A percentile compares a stretch with the other conserved stretches of the same genome.
Evolutionary conservation across 1,284 basidiomycete genomes (phyloP).

Genomic region (Microbotryum lychnidis-dioicae): DNA sequence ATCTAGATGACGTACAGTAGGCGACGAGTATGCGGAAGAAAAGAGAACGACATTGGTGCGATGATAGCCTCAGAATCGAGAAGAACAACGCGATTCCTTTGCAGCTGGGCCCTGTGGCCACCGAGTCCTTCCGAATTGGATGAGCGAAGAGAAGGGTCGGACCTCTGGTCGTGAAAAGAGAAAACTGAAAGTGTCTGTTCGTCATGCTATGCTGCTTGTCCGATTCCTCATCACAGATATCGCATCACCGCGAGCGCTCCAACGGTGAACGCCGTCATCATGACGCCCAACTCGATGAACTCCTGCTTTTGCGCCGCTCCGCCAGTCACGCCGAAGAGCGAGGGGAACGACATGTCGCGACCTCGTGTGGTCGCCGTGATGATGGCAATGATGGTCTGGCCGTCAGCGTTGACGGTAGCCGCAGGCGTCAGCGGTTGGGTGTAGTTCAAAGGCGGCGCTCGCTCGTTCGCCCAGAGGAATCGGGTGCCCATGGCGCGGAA

Average conservation of each 20-base stretch:
- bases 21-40: not conserved
- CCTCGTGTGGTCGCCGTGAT: conserved; percentile 29
- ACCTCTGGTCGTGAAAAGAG: no score
- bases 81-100: no score
- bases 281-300: conserved; percentile 24
- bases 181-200: no score
- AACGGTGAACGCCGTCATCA: conserved; percentile 17
- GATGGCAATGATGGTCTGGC: conserved; percentile 14
- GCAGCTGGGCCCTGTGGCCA: no score
- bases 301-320: conserved; percentile 21
- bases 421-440: conserved; percentile 14
- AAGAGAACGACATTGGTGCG: not conserved
- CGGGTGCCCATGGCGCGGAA: conserved; percentile 19
- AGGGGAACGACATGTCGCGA: conserved; percentile 28
- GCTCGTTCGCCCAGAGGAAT: conserved; percentile 26
- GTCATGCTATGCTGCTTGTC: no score
- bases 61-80: no score
- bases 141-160: no score
- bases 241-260: conserved; percentile 27
- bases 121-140: no score
- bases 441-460: conserved; percentile 25
- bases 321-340: conserved; percentile 25
- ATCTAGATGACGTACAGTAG: not conserved
- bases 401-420: conserved; percentile 25
- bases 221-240: no score